These are phyloP conservation scores for Fusarium lateritium DNA, from an alignment of 2,329 filamentous ascomycete genomes.

Conservation along the genomic window DNA sequence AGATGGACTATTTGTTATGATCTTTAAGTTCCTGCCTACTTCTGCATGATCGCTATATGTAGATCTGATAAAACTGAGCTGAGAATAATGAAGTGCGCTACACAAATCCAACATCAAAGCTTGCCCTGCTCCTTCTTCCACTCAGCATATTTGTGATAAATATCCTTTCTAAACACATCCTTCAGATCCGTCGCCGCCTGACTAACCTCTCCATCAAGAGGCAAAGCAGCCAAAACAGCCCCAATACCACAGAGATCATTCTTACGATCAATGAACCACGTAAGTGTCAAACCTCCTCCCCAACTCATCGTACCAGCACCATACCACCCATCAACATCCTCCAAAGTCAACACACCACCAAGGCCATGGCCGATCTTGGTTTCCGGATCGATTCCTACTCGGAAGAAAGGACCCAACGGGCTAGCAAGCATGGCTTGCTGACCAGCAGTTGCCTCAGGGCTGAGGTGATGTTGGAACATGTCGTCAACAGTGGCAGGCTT, in stretches of 20 bases:
- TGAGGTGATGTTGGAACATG: constrained; percentile 65
- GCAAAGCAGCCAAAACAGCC: constrained; percentile 58
- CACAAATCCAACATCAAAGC: background rate
- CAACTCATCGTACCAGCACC: constrained; percentile 60
- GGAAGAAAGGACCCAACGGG: constrained; percentile 55
- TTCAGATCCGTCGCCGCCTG: constrained; percentile 53
- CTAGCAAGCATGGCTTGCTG: constrained; percentile 50
- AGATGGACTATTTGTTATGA: no score
- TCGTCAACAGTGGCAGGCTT: constrained; percentile 56
- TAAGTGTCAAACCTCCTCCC: constrained; percentile 62
- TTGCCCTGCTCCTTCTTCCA: constrained; percentile 24
- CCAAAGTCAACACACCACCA: constrained; percentile 58
- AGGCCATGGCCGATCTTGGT: constrained; percentile 58
- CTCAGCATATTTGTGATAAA: constrained; percentile 55
- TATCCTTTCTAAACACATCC: constrained; percentile 58
- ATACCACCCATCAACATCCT: constrained; percentile 61
- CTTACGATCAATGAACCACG: constrained; percentile 66
- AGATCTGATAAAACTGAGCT: no score
- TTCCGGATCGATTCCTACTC: constrained; percentile 52
- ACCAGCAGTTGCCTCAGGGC: constrained; percentile 44
- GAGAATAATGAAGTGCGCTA: no score
- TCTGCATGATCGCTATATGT: no score
- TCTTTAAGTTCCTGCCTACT: no score
- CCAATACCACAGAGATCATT: constrained; percentile 61
- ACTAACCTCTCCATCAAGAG: constrained; percentile 41